Conservation (phyloP, 768 basidiomycete species). For the Boletellus sp. region DNA sequence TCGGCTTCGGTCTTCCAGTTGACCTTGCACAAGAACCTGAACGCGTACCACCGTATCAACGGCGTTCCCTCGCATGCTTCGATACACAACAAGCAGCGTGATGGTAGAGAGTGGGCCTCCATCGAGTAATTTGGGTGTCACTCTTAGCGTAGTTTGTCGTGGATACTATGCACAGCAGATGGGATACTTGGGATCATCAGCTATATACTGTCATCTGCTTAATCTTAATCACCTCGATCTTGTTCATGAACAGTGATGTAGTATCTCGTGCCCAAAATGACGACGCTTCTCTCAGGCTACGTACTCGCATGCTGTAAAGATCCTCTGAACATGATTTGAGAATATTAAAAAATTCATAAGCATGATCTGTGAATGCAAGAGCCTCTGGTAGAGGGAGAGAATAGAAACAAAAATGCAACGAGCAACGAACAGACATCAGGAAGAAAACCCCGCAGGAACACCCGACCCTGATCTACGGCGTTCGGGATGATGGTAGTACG, state of each 20-base stretch:
- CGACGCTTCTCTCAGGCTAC: no score
- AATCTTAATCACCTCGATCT: slow-evolving; percentile 19
- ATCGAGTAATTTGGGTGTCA: slow-evolving; percentile 17
- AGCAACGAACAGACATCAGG: slow-evolving; percentile 5
- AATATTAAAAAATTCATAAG: no score
- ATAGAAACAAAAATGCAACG: no score
- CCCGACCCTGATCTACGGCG: slow-evolving; percentile 42
- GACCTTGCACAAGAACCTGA: slow-evolving; percentile 97
- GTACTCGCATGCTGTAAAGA: no score
- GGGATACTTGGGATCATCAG: slow-evolving; percentile 2
- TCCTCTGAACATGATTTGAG: no score
- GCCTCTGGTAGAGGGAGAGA: no score
- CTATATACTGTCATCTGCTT: slow-evolving; percentile 25
- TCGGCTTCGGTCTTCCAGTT: slow-evolving; percentile 93
- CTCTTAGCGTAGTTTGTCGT: background rate
- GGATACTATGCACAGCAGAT: slow-evolving; percentile 9
- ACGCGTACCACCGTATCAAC: slow-evolving; percentile 88
- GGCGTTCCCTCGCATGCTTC: slow-evolving; percentile 81
- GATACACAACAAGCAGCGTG: slow-evolving; percentile 55
- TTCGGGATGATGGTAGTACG: slow-evolving; percentile 88
- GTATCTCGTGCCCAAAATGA: background rate
- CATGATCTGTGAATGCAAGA: background rate
- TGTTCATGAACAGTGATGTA: background rate
- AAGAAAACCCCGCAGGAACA: slow-evolving; percentile 58
- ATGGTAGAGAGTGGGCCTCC: slow-evolving; percentile 24